Evolutionary conservation across 2,329 filamentous ascomycete species (phyloP).

Genomic region (Fusarium abutilonis): DNA sequence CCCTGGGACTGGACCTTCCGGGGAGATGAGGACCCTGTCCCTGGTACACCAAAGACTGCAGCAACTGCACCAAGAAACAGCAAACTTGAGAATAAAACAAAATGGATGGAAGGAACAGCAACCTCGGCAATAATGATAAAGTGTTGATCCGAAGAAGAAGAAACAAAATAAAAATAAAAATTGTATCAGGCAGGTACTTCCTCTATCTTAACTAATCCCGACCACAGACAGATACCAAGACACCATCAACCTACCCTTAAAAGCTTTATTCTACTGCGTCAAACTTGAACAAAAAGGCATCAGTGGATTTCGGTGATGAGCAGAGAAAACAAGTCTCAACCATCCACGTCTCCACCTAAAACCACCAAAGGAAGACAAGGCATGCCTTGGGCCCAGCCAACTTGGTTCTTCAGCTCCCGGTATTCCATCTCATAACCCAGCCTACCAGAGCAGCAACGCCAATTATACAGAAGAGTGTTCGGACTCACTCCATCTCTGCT

Average conservation of each 20-base stretch:
- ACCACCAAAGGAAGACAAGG: conserved; percentile 12
- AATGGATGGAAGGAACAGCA: too few species aligned
- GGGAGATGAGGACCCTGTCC: conserved; percentile 32
- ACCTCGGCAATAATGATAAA: too few species aligned
- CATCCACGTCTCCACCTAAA: conserved; percentile 9
- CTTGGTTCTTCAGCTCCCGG: neutral
- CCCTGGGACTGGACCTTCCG: conserved; percentile 30
- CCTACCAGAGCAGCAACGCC: conserved; percentile 7
- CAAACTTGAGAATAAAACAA: too few species aligned
- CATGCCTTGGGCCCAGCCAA: conserved; percentile 1
- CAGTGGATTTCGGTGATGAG: conserved; percentile 5
- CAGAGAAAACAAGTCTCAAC: conserved; percentile 3
- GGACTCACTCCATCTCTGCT: conserved; percentile 14
- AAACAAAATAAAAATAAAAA: too few species aligned
- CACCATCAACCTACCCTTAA: too few species aligned
- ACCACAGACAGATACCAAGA: too few species aligned
- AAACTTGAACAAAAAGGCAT: conserved; percentile 3
- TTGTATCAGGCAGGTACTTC: too few species aligned
- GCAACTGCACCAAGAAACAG: too few species aligned
- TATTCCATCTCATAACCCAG: conserved; percentile 13
- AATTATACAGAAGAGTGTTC: conserved; percentile 16
- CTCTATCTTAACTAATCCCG: too few species aligned
- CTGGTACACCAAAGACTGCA: neutral
- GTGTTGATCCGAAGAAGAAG: too few species aligned
- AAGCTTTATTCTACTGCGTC: too few species aligned